Evolutionary conservation across 345 rosid species (phyloP), one percentile per base, ranked within the genome.

Genomic region (Gynandropsis gynandra): DNA sequence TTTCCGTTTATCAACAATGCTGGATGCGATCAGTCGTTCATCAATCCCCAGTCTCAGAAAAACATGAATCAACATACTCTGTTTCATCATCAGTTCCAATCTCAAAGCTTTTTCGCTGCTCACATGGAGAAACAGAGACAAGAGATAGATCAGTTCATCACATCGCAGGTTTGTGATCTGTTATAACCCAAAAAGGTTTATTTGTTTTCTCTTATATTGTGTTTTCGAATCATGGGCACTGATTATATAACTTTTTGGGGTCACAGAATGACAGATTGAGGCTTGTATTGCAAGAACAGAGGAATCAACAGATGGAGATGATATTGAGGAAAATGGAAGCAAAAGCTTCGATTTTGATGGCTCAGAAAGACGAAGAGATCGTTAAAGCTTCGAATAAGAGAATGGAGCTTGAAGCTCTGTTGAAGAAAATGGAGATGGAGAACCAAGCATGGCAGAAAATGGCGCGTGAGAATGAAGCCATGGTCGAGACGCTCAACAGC

Each of bases 361-460:
- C 65, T 20, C 77, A 72, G 34, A 83, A 72, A 36, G 84, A 83
- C 31, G 72, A 72, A 43, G 78, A 80, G 48, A 63, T 83, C n/a
- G 68, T 63, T 0, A 63, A 50, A 41, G 92, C 81, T 2, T 46
- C 44, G 4, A 70, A 36, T 17, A 74, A 55, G 55, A 37, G 59
- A 18, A 52, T 58, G 51, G 85, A 80, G 57, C 73, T 80, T 0
- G 76, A 83, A 38, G 59, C 42, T 39, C 37, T 67, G 16, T 50
- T 83, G 63, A 47, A 40, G 42, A 83, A 42, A 52, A 50, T 73
- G 5, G 77, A 77, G 61, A 54, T 36, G 54, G 87, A 78, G 66
- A 69, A 34, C 6, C 80, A 66, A 15, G 46, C 69, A 1, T 80
- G 87, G 87, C 79, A 72, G 47, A 70, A 61, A 54, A 20, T 61